Evolutionary conservation across 2,329 filamentous ascomycete species (phyloP), one percentile per base, ranked within the genome.

Genomic region (Cercospora nicotianae): DNA sequence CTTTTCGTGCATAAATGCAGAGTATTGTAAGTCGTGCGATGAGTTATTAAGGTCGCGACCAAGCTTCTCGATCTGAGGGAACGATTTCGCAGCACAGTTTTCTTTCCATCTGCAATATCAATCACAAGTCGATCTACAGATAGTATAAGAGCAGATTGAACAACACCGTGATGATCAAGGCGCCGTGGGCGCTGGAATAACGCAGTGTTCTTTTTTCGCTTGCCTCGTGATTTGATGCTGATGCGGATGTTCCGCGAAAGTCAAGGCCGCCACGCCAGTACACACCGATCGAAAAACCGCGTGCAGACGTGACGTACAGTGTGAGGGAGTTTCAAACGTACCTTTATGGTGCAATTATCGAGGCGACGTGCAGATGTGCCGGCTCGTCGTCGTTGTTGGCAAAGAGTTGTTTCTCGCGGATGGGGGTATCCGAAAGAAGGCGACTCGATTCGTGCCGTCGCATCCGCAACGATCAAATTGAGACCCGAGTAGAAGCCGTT

Each of bases 221-320:
- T 23, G 45, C 30, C 20, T 61, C 55, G 55, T 31, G 51, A 60
- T 59, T 42, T 31, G 64, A 59, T 55, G 62, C 33, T 67, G 66
- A 61, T 36, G 62, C 66, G 65, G 65, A 64, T 51, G 55, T 67
- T 55, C 60, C 61, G 66, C 61, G 60, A 64, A 67, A 30, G 53
- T 33, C 26, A 58, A 13, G 53, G 30, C 30, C 30, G 30, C 53
- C 13, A 30, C 30, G n/a, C 30, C 26, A 58, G 20, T 51, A 51
- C 45, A 51, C 45, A 23, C 45, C 20, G 20, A 51, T 23, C 5
- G 18, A 23, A 23, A 13, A 26, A 26, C 20, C 10, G 45, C 10
- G 20, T 51, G 18, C 20, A 51, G 30, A 58, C 30, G 23, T 31
- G n/a, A 58, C 23, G 26, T 30, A 28, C 7, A 10, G 23, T 30